Percentiles rank a stretch among this genome's conserved stretches.
phyloP scores from a whole-genome alignment of 371 early-diverging fungal species.

The Scutellospora calospora region DNA sequence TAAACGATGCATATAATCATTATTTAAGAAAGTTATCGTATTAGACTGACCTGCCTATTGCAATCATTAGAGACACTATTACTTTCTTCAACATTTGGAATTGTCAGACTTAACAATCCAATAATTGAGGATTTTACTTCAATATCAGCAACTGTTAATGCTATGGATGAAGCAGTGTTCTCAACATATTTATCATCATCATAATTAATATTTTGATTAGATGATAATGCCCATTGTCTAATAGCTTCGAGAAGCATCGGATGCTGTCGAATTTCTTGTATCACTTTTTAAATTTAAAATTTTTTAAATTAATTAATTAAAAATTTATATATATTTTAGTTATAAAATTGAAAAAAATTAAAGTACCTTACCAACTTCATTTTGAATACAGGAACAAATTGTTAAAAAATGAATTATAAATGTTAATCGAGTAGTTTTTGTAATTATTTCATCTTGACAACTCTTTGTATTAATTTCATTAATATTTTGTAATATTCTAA shows the following conservation, averaged over 20 bases:
- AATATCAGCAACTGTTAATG: not conserved
- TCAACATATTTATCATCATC: not conserved
- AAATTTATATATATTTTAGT: no score
- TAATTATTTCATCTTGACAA: not conserved
- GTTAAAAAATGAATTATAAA: conserved; percentile 10
- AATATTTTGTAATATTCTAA: conserved; percentile 1
- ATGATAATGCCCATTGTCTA: not conserved
- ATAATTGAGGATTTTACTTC: conserved; percentile 6
- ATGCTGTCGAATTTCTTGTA: conserved; percentile 11
- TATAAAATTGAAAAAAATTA: not conserved
- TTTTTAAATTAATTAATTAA: no score
- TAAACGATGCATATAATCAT: no score
- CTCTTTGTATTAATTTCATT: not conserved
- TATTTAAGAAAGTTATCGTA: no score
- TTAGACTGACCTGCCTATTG: not conserved
- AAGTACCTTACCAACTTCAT: not conserved
- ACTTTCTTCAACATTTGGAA: not conserved
- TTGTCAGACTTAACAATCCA: conserved; percentile 5
- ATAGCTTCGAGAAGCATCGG: conserved; percentile 19
- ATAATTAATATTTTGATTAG: no score
- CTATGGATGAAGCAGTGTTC: not conserved
- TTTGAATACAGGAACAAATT: not conserved
- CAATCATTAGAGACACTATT: not conserved
- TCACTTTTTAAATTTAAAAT: not conserved
- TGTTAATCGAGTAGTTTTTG: not conserved